phyloP scores from a whole-genome alignment of 306 rosid genomes.

The Hippophae tibetana region DNA sequence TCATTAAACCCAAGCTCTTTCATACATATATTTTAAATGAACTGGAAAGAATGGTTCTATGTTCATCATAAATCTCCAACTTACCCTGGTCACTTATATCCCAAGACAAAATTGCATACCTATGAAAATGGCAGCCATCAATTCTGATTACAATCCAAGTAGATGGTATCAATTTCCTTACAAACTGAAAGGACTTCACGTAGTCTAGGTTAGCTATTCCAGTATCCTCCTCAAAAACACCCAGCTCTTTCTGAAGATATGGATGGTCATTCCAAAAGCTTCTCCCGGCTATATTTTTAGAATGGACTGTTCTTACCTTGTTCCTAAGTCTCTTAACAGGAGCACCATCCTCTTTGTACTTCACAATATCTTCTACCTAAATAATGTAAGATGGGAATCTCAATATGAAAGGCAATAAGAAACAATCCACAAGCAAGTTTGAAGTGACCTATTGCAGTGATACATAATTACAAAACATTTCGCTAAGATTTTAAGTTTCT shows the following conservation, averaged over 20 bases:
- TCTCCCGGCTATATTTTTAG: slow-evolving; percentile 47
- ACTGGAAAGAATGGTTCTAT: not conserved
- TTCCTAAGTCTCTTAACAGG: slow-evolving; percentile 55
- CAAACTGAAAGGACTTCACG: slow-evolving; percentile 60
- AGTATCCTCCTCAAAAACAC: slow-evolving; percentile 46
- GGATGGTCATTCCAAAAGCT: slow-evolving; percentile 52
- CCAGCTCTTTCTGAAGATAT: slow-evolving; percentile 62
- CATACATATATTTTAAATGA: not conserved
- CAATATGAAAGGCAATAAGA: not conserved
- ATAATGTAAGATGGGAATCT: slow-evolving; percentile 3
- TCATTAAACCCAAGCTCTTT: too few relatives aligned
- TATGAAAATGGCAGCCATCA: slow-evolving; percentile 88
- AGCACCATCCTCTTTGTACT: slow-evolving; percentile 46
- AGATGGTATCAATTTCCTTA: slow-evolving; percentile 49
- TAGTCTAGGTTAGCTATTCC: slow-evolving; percentile 65
- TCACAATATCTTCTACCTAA: slow-evolving; percentile 49
- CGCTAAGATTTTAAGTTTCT: not conserved
- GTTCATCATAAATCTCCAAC: not conserved
- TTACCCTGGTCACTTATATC: not conserved
- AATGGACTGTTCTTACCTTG: slow-evolving; percentile 36
- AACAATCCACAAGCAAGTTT: not conserved
- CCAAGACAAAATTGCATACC: slow-evolving; percentile 10
- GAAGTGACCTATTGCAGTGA: not conserved
- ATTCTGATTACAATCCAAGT: slow-evolving; percentile 70
- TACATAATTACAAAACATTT: not conserved